Base-by-base conservation (phyloP, 495 filamentous ascomycete genomes). In the Tuber melanosporum region DNA sequence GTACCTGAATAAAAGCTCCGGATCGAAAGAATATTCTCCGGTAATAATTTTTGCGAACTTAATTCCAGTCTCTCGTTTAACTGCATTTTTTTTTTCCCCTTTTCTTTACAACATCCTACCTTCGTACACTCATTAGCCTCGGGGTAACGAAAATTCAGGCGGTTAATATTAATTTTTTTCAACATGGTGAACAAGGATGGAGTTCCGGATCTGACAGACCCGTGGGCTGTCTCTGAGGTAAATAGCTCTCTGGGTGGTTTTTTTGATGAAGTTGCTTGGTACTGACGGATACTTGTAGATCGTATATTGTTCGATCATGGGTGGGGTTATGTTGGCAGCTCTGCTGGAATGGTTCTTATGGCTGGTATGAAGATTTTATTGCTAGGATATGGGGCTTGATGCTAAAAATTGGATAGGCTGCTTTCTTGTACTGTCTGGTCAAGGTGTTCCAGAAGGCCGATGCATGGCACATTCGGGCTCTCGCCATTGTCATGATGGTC, bases 311-410 rank as follows among this genome's bases (percentile, higher is more conserved):
- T 87, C 90, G 72, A 92, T 98, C 81, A 88, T 98, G 73, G 92
- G 92, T 66, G 85, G 91, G 36, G 87, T 98, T 36, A 92, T 98
- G 91, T 81, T 94, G 2, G 92, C 91, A 69, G 95, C 95, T 3
- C 87, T 93, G 41, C 87, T 97, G 36, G 95, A 99, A 85, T 98
- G 95, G 95, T 89, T 97, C 71, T 88, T 99, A 7, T 98, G 94
- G 92, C 88, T 98, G 69, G 90, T 82, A 82, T 74, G 72, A 22
- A 47, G 12, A 39, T 39, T 49, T 46, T 20, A 39, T 57, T 9
- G 41, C 57, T 71, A 32, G 32, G 17, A 49, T 26, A 7, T 32
- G 42, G 71, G 36, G 32, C 14, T 71, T 26, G 41, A 74, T 32
- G 39, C 47, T 72, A 73, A 57, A n/a, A 44, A 41, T 78, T 72